A percentile compares a stretch with the other conserved stretches of the same genome.
Conservation (phyloP, 805 yeast species). For the Nakazawaea peltata region DNA sequence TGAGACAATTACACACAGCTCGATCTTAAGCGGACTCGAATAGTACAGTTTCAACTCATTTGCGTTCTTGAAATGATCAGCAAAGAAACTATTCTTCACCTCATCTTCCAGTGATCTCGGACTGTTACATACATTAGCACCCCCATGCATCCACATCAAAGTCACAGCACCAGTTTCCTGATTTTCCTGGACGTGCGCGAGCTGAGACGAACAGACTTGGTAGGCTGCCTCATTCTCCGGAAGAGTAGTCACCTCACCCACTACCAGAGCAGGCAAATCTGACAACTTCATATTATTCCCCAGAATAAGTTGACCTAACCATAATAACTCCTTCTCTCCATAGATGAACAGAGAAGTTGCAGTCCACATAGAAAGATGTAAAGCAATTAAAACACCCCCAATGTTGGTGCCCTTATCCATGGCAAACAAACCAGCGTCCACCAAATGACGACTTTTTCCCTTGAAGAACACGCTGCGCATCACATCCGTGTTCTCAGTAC, state of each 20-base stretch:
- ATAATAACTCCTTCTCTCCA: constrained; percentile 75
- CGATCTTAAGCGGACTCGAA: constrained; percentile 14
- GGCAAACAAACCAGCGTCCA: constrained; percentile 41
- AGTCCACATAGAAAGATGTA: constrained; percentile 34
- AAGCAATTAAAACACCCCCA: constrained; percentile 36
- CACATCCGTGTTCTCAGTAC: constrained; percentile 16
- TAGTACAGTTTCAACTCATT: constrained; percentile 18
- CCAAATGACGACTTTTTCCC: constrained; percentile 31
- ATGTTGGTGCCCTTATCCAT: constrained; percentile 42
- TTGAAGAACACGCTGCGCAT: constrained; percentile 32
- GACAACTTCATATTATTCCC: constrained; percentile 31
- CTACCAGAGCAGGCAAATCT: constrained; percentile 14
- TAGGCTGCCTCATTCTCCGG: constrained; percentile 12
- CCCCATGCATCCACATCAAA: constrained; percentile 35
- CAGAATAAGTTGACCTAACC: constrained; percentile 56
- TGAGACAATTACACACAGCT: constrained; percentile 23
- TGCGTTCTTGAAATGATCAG: constrained; percentile 16
- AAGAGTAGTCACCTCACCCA: constrained; percentile 12
- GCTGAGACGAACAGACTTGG: constrained; percentile 31
- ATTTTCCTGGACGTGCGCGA: constrained; percentile 28
- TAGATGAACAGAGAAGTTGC: constrained; percentile 32
- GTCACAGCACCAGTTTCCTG: constrained; percentile 25
- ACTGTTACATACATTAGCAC: constrained; percentile 24
- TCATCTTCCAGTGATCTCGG: constrained; percentile 19
- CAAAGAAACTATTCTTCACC: constrained; percentile 1